Percentiles rank a stretch among this genome's conserved stretches.
Conservation (phyloP, 805 yeast species). For the Ogataea trehalophila region DNA sequence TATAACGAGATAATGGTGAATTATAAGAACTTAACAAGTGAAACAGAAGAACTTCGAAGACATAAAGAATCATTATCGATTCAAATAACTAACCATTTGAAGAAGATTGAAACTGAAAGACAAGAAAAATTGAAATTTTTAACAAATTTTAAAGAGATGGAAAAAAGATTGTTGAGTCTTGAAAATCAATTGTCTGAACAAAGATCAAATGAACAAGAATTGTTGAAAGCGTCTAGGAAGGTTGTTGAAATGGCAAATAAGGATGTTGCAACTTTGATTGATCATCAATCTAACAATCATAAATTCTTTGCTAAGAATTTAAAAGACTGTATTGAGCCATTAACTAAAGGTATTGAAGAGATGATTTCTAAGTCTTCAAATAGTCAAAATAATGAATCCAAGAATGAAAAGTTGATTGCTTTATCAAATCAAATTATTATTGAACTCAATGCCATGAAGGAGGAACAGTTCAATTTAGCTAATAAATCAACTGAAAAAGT, state of each 20-base stretch:
- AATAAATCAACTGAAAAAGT: constrained; percentile 5
- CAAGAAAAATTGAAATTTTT: constrained; percentile 20
- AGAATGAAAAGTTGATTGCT: neutral
- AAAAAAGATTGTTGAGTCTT: constrained; percentile 27
- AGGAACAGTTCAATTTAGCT: constrained; percentile 6
- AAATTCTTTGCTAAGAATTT: constrained; percentile 13
- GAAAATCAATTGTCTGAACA: constrained; percentile 29
- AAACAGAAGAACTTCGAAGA: constrained; percentile 42
- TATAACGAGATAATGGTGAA: constrained; percentile 48
- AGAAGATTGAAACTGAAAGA: constrained; percentile 15
- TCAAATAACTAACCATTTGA: constrained; percentile 29
- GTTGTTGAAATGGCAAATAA: constrained; percentile 26
- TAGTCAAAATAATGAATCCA: neutral
- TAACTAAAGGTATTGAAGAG: constrained; percentile 9
- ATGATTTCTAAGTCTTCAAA: neutral
- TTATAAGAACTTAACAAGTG: constrained; percentile 44
- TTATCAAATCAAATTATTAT: neutral
- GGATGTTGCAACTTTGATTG: constrained; percentile 22
- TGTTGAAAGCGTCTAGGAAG: constrained; percentile 8
- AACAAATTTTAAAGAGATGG: constrained; percentile 19
- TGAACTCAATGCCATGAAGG: constrained; percentile 2
- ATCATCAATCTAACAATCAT: constrained; percentile 13
- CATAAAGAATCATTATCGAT: constrained; percentile 35
- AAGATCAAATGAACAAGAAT: constrained; percentile 7
- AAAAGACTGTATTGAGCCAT: constrained; percentile 10